A percentile compares a stretch with the other conserved stretches of the same genome.
Evolutionary conservation across 1,284 basidiomycete species (phyloP).

Genomic region (Moesziomyces globuligerus): DNA sequence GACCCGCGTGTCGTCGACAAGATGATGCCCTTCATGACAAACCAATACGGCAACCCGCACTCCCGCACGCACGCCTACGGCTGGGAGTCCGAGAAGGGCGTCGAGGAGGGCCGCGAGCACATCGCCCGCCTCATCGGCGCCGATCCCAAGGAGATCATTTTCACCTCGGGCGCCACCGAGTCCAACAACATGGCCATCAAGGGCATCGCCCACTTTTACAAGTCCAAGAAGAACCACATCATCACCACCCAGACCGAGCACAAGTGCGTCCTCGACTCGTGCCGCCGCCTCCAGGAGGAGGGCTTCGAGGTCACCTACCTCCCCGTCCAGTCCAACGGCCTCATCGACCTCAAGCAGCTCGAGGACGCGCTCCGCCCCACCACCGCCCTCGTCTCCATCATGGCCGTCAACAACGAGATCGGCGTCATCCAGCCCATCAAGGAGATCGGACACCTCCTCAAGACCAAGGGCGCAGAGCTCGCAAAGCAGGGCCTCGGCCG

Average conservation of each 20-base stretch:
- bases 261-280: constrained; percentile 98
- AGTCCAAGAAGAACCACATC: constrained; percentile 71
- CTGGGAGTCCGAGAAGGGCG: constrained; percentile 96
- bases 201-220: constrained; percentile 86
- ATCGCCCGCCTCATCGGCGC: constrained; percentile 92
- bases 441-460: constrained; percentile 87
- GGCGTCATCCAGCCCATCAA: constrained; percentile 97
- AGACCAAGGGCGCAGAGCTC: constrained; percentile 72
- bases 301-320: constrained; percentile 98
- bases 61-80: constrained; percentile 98
- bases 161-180: constrained; percentile 98
- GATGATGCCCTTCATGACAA: constrained; percentile 95
- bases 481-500: constrained; percentile 73
- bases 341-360: constrained; percentile 80
- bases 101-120: constrained; percentile 90
- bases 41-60: constrained; percentile 98
- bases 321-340: constrained; percentile 86
- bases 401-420: constrained; percentile 99
- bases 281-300: constrained; percentile 91
- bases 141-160: constrained; percentile 93
- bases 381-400: constrained; percentile 88
- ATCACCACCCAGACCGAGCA: constrained; percentile 77
- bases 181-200: constrained; percentile 99
- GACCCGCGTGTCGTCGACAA: constrained; percentile 96
- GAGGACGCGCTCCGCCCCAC: constrained; percentile 84